These are phyloP conservation scores for Podila verticillata DNA, from an alignment of 192 early-diverging fungal genomes.

Conservation along the genomic window DNA sequence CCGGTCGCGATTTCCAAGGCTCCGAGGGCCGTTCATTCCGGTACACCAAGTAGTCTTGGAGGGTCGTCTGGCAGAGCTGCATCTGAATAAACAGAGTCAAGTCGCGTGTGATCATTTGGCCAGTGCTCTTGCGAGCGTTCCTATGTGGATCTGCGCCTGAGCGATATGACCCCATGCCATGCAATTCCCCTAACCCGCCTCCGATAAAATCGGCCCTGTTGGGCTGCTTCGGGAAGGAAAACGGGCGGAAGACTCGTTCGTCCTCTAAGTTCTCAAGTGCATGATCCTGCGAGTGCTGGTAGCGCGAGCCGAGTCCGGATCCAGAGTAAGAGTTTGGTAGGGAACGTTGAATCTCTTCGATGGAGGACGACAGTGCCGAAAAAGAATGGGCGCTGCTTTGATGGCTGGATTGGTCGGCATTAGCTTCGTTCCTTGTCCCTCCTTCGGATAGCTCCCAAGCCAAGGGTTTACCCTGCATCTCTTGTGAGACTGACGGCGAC, in stretches of 20 bases:
- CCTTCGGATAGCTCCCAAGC: constrained; percentile 18
- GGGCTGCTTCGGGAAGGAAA: constrained; percentile 11
- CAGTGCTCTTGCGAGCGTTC: constrained; percentile 8
- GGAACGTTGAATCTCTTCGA: constrained; percentile 46
- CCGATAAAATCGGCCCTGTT: constrained; percentile 11
- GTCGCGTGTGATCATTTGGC: constrained; percentile 32
- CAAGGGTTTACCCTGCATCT: constrained; percentile 13
- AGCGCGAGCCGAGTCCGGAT: constrained; percentile 40
- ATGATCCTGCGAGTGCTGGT: constrained; percentile 9
- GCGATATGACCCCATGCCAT: constrained; percentile 3
- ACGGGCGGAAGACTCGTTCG: constrained; percentile 9
- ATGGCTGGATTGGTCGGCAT: constrained; percentile 1
- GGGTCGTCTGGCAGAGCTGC: constrained; percentile 87
- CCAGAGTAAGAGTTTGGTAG: constrained; percentile 27
- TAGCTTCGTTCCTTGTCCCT: background rate
- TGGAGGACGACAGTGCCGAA: constrained; percentile 34
- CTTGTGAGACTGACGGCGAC: constrained; percentile 26
- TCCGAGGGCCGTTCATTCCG: constrained; percentile 67
- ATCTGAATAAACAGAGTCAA: constrained; percentile 85
- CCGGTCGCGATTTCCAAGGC: constrained; percentile 10
- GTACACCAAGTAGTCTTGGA: constrained; percentile 72
- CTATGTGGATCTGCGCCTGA: background rate
- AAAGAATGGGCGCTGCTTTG: constrained; percentile 14
- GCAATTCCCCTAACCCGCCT: constrained; percentile 19
- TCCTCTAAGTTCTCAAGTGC: constrained; percentile 2